Evolutionary conservation across 1,139 yeast species (phyloP).

Genomic region (Suhomyces panamericanus): DNA sequence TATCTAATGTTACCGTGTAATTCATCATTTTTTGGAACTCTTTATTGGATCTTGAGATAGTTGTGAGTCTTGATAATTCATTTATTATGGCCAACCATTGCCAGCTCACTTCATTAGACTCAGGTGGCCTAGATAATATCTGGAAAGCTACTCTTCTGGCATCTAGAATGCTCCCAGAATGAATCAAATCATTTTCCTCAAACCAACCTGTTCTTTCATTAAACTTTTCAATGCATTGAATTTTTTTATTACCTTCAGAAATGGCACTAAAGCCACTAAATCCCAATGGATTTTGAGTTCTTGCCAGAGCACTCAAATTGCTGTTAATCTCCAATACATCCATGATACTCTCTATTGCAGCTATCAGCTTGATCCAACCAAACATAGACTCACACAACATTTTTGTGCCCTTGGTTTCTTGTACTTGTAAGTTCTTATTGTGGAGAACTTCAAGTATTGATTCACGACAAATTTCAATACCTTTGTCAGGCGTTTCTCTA

Average conservation of each 20-base stretch:
- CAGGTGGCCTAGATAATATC: constrained; percentile 17
- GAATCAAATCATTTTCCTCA: constrained; percentile 29
- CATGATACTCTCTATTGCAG: constrained; percentile 32
- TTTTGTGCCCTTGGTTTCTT: not conserved
- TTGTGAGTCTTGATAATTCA: constrained; percentile 46
- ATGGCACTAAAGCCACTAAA: not conserved
- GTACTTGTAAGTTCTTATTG: constrained; percentile 14
- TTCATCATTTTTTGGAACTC: constrained; percentile 52
- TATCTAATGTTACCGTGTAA: constrained; percentile 48
- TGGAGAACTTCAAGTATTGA: constrained; percentile 22
- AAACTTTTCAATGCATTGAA: constrained; percentile 9
- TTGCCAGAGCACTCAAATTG: not conserved
- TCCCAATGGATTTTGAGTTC: not conserved
- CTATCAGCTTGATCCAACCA: constrained; percentile 40
- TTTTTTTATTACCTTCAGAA: not conserved
- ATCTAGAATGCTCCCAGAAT: constrained; percentile 42
- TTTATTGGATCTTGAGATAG: constrained; percentile 33
- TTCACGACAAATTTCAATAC: constrained; percentile 18
- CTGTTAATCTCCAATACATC: constrained; percentile 10
- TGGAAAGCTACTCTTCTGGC: constrained; percentile 41
- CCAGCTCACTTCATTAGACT: constrained; percentile 1
- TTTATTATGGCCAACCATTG: constrained; percentile 31
- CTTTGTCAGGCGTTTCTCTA: constrained; percentile 29
- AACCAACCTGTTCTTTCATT: constrained; percentile 38
- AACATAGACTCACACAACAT: constrained; percentile 10